These are phyloP conservation scores for Trichosporon sp. DNA, from an alignment of 1,284 basidiomycete genomes.

Conservation along the genomic window DNA sequence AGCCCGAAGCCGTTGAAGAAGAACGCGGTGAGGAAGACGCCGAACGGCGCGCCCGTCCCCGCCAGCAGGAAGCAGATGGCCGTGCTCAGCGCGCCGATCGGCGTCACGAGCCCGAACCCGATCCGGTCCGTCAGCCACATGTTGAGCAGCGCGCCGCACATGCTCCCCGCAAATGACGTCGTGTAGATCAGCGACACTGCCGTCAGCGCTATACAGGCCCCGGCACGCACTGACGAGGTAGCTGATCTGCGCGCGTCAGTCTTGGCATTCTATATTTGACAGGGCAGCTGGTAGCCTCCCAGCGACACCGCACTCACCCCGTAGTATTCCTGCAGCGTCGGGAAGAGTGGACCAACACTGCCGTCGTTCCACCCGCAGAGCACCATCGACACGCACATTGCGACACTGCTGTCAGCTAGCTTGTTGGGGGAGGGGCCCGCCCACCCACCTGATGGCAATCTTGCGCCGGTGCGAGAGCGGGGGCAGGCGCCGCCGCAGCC, in stretches of 20 bases:
- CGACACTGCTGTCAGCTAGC: constrained; percentile 14
- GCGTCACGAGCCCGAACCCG: constrained; percentile 59
- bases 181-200: constrained; percentile 19
- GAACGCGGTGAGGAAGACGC: constrained; percentile 15
- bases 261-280: not conserved
- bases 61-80: constrained; percentile 11
- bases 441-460: not conserved
- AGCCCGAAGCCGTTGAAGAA: constrained; percentile 18
- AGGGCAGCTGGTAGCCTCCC: too few species aligned
- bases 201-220: not conserved
- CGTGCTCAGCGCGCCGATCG: constrained; percentile 8
- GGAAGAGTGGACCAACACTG: constrained; percentile 17
- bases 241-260: constrained; percentile 14
- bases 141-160: constrained; percentile 43
- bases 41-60: constrained; percentile 16
- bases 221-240: constrained; percentile 18
- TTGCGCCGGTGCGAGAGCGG: constrained; percentile 2
- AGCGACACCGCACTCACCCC: constrained; percentile 6
- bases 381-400: constrained; percentile 17
- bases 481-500: constrained; percentile 10
- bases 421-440: not conserved
- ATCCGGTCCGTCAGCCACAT: constrained; percentile 57
- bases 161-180: constrained; percentile 11
- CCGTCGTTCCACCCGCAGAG: constrained; percentile 23
- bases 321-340: constrained; percentile 19